Conservation (phyloP, 2,329 filamentous ascomycete species). For the Purpureocillium lavendulum region DNA sequence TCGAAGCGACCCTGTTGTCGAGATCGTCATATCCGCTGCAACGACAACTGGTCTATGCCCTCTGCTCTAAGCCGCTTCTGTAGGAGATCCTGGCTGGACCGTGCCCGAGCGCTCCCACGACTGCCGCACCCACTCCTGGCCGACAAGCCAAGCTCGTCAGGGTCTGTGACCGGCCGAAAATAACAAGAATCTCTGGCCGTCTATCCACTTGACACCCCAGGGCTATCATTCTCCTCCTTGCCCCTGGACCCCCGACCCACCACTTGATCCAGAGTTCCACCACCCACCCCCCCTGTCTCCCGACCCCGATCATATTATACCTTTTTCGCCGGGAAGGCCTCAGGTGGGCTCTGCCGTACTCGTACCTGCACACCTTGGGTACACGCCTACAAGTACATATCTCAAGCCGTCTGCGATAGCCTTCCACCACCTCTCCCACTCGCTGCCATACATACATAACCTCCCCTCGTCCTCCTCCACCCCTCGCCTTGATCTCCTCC, state of each 20-base stretch:
- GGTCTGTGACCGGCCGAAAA: constrained; percentile 5
- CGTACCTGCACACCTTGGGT: background rate
- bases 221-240: constrained; percentile 4
- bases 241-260: constrained; percentile 7
- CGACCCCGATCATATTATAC: constrained; percentile 7
- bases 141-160: constrained; percentile 2
- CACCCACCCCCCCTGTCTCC: constrained; percentile 6
- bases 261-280: constrained; percentile 4
- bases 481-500: background rate
- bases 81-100: constrained; percentile 9
- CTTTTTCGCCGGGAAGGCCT: constrained; percentile 4
- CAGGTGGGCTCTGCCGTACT: background rate
- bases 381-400: background rate
- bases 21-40: constrained; percentile 10
- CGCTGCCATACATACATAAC: constrained; percentile 2
- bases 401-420: background rate
- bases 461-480: constrained; percentile 1
- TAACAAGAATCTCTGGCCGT: constrained; percentile 4
- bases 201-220: constrained; percentile 8
- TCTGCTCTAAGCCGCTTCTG: constrained; percentile 11
- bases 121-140: constrained; percentile 5
- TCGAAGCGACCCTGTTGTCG: background rate
- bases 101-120: constrained; percentile 10
- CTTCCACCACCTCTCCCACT: background rate
- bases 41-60: constrained; percentile 7